phyloP scores from a whole-genome alignment of 108 stramenopile species.

The Skeletonema costatum region DNA sequence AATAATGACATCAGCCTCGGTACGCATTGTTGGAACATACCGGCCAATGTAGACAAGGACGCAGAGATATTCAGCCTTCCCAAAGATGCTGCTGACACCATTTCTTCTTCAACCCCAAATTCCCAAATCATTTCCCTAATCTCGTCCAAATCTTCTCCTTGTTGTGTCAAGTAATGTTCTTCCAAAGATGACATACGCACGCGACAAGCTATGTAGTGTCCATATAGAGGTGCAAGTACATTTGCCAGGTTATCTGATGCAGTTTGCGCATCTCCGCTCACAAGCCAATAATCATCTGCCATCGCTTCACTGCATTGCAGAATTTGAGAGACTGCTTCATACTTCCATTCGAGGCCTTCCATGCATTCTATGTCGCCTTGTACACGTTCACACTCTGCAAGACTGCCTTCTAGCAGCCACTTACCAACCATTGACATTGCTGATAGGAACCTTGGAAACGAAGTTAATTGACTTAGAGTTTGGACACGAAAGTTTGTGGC shows the following conservation, averaged over 20 bases:
- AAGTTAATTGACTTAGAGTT: conserved; percentile 51
- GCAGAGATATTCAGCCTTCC: conserved; percentile 68
- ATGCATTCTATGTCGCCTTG: conserved; percentile 74
- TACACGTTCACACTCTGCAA: conserved; percentile 59
- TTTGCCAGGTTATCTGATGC: conserved; percentile 49
- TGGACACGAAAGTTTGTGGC: conserved; percentile 63
- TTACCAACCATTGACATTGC: conserved; percentile 57
- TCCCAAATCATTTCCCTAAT: conserved; percentile 81
- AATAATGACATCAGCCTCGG: conserved; percentile 64
- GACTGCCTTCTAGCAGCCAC: conserved; percentile 61
- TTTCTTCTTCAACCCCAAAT: conserved; percentile 75
- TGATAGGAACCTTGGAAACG: conserved; percentile 53
- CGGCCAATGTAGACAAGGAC: conserved; percentile 59
- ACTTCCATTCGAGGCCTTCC: conserved; percentile 72
- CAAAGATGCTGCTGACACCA: conserved; percentile 62
- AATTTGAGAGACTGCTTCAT: conserved; percentile 72
- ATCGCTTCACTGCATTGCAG: conserved; percentile 70
- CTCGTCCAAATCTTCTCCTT: conserved; percentile 79
- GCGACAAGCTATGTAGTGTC: conserved; percentile 59
- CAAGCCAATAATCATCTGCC: conserved; percentile 79
- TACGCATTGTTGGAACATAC: conserved; percentile 55
- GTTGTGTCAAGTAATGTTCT: conserved; percentile 65
- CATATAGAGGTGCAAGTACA: conserved; percentile 72
- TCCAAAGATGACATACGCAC: conserved; percentile 76
- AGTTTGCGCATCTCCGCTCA: conserved; percentile 56